phyloP scores from a whole-genome alignment of 106 monocot genomes.

The Allium cepa region DNA sequence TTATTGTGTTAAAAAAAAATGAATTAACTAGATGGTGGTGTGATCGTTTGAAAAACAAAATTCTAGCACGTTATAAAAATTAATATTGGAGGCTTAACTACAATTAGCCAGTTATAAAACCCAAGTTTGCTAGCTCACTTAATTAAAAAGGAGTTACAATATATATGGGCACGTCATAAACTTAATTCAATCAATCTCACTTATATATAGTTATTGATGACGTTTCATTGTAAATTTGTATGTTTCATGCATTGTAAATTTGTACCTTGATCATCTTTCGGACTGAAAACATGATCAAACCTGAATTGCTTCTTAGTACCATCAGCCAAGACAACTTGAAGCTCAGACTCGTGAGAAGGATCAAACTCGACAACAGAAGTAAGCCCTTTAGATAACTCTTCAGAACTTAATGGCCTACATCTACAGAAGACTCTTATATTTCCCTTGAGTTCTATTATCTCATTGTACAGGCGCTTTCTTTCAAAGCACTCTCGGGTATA shows the following conservation, averaged over 20 bases:
- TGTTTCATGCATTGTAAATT: background rate
- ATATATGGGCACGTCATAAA: no score
- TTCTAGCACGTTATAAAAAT: no score
- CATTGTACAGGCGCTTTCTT: conserved; percentile 80
- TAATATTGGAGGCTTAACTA: no score
- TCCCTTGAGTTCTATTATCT: conserved; percentile 77
- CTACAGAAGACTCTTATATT: conserved; percentile 97
- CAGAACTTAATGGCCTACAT: conserved; percentile 70
- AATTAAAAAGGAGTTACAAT: no score
- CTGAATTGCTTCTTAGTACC: conserved; percentile 65
- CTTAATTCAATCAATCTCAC: no score
- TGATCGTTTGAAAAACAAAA: no score
- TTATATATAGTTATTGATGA: no score
- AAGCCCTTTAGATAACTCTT: conserved; percentile 57
- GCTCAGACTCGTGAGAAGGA: conserved; percentile 47
- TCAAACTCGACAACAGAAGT: conserved; percentile 62
- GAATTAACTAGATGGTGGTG: no score
- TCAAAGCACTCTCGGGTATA: conserved; percentile 46
- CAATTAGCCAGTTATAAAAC: no score
- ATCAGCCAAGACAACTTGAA: conserved; percentile 62
- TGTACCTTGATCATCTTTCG: conserved; percentile 72
- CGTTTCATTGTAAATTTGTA: no score
- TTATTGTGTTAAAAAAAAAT: no score
- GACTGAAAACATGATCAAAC: conserved; percentile 89
- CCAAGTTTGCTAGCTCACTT: no score